A percentile compares a stretch with the other conserved stretches of the same genome.
Conservation (phyloP, 352 stramenopile species). For the Phytophthora boehmeriae region DNA sequence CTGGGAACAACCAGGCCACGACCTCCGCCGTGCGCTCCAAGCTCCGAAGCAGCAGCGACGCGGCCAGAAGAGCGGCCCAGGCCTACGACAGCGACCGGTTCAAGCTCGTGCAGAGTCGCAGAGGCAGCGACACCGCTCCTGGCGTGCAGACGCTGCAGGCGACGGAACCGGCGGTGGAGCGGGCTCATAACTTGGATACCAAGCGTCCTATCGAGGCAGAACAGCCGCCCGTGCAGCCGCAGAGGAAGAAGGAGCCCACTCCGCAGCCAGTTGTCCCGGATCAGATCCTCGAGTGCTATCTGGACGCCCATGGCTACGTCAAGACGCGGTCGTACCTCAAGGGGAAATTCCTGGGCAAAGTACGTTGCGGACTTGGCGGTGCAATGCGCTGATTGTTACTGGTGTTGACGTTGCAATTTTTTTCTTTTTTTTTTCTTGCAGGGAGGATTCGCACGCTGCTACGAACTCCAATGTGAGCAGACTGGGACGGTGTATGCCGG, state of each 20-base stretch:
- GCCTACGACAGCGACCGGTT: slow-evolving; percentile 43
- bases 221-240: slow-evolving; percentile 8
- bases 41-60: slow-evolving; percentile 19
- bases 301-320: slow-evolving; percentile 57
- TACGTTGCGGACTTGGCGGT: slow-evolving; percentile 12
- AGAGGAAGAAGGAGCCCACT: slow-evolving; percentile 44
- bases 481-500: slow-evolving; percentile 94
- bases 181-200: slow-evolving; percentile 25
- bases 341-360: slow-evolving; percentile 95
- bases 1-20: slow-evolving; percentile 1
- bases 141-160: not conserved
- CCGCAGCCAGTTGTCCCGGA: slow-evolving; percentile 53
- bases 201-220: slow-evolving; percentile 4
- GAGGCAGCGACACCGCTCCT: slow-evolving; percentile 18
- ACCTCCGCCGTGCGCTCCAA: slow-evolving; percentile 12
- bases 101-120: slow-evolving; percentile 42
- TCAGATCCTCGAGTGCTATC: slow-evolving; percentile 69
- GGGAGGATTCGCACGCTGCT: slow-evolving; percentile 98
- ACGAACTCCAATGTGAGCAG: slow-evolving; percentile 94
- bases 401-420: slow-evolving; percentile 3
- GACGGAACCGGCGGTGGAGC: slow-evolving; percentile 3
- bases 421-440: slow-evolving; percentile 24
- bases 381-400: not conserved
- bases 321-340: slow-evolving; percentile 87
- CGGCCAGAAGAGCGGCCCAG: slow-evolving; percentile 11